These are phyloP conservation scores for Monilinia fructigena DNA, from an alignment of 2,329 filamentous ascomycete species.

Conservation along the genomic window DNA sequence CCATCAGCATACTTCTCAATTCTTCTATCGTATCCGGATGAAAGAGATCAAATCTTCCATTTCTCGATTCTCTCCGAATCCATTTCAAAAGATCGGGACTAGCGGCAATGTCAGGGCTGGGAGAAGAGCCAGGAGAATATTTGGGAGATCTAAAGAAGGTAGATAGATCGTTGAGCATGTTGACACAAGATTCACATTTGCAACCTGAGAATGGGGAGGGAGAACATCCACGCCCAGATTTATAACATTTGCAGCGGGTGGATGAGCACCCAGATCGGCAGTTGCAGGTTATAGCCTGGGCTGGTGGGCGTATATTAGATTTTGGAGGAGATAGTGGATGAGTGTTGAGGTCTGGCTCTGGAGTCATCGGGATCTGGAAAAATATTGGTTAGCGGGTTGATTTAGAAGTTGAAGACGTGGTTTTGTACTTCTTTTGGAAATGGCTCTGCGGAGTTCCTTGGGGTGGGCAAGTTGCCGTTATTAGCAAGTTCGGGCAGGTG, in stretches of 20 bases:
- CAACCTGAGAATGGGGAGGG: background rate
- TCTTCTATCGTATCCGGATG: conserved; percentile 4
- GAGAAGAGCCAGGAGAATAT: background rate
- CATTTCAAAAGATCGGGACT: conserved; percentile 16
- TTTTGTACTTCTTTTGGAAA: conserved; percentile 5
- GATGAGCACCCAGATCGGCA: conserved; percentile 2
- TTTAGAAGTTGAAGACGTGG: too few species aligned
- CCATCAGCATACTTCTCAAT: conserved; percentile 16
- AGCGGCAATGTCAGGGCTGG: background rate
- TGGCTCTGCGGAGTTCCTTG: background rate
- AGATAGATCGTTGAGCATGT: conserved; percentile 18
- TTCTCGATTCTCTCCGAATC: conserved; percentile 14
- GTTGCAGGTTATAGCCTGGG: background rate
- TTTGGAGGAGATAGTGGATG: background rate
- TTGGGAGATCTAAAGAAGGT: background rate
- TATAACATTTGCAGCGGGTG: conserved; percentile 13
- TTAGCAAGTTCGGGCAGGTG: background rate
- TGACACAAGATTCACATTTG: conserved; percentile 13
- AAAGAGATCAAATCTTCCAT: conserved; percentile 9
- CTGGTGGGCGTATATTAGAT: background rate
- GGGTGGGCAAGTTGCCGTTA: background rate
- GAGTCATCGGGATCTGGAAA: conserved; percentile 2
- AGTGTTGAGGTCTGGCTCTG: background rate
- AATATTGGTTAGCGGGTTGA: background rate
- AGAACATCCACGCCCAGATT: conserved; percentile 5